These are phyloP conservation scores for Coleophoma eucalyptorum DNA, from an alignment of 2,329 filamentous ascomycete genomes.

Conservation along the genomic window DNA sequence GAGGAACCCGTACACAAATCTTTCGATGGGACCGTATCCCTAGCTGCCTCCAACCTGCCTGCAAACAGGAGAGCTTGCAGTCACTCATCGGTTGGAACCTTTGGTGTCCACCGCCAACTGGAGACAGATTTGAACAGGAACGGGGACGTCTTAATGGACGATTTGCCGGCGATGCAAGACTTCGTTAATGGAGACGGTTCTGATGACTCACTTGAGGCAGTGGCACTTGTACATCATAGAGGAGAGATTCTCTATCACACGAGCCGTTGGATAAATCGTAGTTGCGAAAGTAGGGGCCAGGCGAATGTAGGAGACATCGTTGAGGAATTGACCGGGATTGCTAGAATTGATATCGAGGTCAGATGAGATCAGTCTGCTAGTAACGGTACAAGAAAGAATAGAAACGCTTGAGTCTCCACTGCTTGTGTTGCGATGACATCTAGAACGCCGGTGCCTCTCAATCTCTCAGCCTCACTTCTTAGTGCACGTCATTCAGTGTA, in stretches of 20 bases:
- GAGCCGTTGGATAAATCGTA: not conserved
- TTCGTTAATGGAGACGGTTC: conserved; percentile 2
- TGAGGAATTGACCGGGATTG: conserved; percentile 31
- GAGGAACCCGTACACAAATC: not conserved
- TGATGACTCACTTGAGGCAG: conserved; percentile 5
- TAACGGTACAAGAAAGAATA: not conserved
- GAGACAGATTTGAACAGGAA: conserved; percentile 3
- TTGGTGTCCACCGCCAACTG: conserved; percentile 9
- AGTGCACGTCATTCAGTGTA: too few relatives aligned
- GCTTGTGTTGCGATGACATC: not conserved
- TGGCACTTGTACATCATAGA: conserved; percentile 3
- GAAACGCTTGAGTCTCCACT: not conserved
- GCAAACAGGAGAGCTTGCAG: not conserved
- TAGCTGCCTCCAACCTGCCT: not conserved
- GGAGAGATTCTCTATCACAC: conserved; percentile 2
- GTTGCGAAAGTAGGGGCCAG: not conserved
- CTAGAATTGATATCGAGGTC: conserved; percentile 35
- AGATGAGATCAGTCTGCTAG: conserved; percentile 2
- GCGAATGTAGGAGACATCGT: conserved; percentile 23
- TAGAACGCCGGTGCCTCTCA: too few relatives aligned
- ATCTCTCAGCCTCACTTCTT: too few relatives aligned
- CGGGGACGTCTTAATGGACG: conserved; percentile 16
- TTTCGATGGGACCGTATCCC: conserved; percentile 17
- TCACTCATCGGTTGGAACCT: not conserved
- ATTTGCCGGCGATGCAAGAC: conserved; percentile 5